Evolutionary conservation across 2,329 filamentous ascomycete species (phyloP).

Genomic region (Botrytis porri): DNA sequence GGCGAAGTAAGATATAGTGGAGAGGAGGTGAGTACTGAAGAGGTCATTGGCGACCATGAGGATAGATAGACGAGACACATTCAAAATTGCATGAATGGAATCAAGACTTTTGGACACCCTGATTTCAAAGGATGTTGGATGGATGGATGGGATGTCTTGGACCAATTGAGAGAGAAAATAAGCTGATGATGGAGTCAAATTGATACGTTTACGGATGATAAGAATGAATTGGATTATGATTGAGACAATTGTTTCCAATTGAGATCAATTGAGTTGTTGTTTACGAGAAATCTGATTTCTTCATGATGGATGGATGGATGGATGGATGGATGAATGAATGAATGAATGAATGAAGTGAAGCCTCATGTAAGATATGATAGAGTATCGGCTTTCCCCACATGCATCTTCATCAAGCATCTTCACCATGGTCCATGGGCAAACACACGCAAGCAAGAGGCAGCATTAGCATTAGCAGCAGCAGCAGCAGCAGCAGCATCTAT

Average conservation of each 20-base stretch:
- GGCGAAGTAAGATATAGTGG: constrained; percentile 1
- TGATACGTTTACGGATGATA: constrained; percentile 11
- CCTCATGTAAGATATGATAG: not conserved
- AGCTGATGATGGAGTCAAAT: constrained; percentile 9
- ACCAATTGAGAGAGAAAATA: not conserved
- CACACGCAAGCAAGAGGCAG: not conserved
- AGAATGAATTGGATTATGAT: not conserved
- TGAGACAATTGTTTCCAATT: not conserved
- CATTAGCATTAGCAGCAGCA: no score
- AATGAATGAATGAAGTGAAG: not conserved
- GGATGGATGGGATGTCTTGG: constrained; percentile 8
- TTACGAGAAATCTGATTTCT: not conserved
- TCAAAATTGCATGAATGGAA: constrained; percentile 8
- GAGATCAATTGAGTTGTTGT: not conserved
- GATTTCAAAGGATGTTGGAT: constrained; percentile 13
- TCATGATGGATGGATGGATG: not conserved
- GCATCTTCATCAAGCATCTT: not conserved
- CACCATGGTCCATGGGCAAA: not conserved
- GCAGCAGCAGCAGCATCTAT: not conserved
- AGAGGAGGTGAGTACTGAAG: not conserved
- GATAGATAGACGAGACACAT: constrained; percentile 4
- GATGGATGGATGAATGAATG: not conserved
- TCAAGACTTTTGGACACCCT: not conserved
- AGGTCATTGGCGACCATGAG: not conserved
- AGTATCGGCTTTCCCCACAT: not conserved